phyloP scores from a whole-genome alignment of 2,329 filamentous ascomycete species.

The Colletotrichum costaricense region DNA sequence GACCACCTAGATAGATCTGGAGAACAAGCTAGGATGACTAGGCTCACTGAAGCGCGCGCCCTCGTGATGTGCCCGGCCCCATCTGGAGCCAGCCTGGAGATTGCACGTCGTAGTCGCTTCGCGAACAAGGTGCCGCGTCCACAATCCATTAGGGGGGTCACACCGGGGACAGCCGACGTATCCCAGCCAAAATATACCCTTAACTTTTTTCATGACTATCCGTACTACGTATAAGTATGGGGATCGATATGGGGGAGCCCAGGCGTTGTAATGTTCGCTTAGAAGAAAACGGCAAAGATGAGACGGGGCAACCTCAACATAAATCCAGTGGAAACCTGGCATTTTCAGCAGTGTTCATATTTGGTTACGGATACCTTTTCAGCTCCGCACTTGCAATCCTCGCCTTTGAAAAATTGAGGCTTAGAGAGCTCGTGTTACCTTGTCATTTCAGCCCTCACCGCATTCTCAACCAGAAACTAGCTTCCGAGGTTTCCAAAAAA shows the following conservation, averaged over 20 bases:
- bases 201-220: not conserved
- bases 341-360: not conserved
- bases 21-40: not conserved
- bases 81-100: constrained; percentile 7
- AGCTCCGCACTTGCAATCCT: not conserved
- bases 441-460: constrained; percentile 4
- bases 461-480: constrained; percentile 24
- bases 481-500: not conserved
- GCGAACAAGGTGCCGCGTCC: not conserved
- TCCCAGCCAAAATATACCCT: constrained; percentile 14
- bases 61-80: constrained; percentile 31
- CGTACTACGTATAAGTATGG: not conserved
- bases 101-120: not conserved
- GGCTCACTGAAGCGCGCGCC: not conserved
- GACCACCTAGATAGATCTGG: not conserved
- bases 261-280: constrained; percentile 19
- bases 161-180: constrained; percentile 20
- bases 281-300: constrained; percentile 8
- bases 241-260: constrained; percentile 7
- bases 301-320: constrained; percentile 9
- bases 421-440: constrained; percentile 4
- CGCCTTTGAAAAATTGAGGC: not conserved
- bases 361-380: not conserved
- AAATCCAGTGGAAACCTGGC: not conserved
- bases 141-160: not conserved